A percentile compares a stretch with the other conserved stretches of the same genome.
phyloP scores from a whole-genome alignment of 2,329 filamentous ascomycete species.

The Ceratocystis harringtonii region DNA sequence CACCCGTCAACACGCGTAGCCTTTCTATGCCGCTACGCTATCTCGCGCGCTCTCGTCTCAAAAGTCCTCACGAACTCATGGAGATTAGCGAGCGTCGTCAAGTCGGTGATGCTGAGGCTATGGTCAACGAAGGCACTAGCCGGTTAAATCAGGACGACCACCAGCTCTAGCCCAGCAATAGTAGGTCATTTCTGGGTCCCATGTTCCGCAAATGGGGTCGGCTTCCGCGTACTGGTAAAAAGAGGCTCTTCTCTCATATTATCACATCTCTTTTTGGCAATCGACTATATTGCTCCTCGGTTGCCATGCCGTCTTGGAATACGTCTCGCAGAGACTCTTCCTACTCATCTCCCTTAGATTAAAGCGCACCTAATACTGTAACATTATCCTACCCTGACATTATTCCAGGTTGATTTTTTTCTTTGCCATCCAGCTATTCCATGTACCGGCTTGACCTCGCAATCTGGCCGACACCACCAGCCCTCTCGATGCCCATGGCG shows the following conservation, averaged over 20 bases:
- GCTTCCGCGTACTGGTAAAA: neutral
- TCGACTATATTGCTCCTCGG: neutral
- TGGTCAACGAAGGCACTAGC: slow-evolving; percentile 42
- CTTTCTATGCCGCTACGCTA: slow-evolving; percentile 46
- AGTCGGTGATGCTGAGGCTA: slow-evolving; percentile 71
- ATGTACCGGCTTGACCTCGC: neutral
- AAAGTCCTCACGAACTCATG: slow-evolving; percentile 29
- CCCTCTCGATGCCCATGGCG: neutral
- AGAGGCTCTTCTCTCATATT: slow-evolving; percentile 1
- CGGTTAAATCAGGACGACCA: slow-evolving; percentile 23
- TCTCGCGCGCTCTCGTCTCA: slow-evolving; percentile 53
- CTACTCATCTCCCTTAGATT: neutral
- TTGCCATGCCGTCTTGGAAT: neutral
- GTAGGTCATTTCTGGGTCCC: neutral
- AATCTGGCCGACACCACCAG: neutral
- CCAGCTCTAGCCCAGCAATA: slow-evolving; percentile 23
- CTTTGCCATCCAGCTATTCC: neutral
- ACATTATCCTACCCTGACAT: neutral
- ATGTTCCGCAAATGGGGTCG: neutral
- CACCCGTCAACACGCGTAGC: slow-evolving; percentile 33
- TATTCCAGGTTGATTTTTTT: neutral
- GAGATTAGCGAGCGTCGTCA: slow-evolving; percentile 80
- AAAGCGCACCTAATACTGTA: neutral
- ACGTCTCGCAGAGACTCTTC: neutral
- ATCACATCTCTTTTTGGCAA: neutral